These are phyloP conservation scores for Ulvella scutata DNA, from an alignment of 139 green algal species.

Conservation along the genomic window DNA sequence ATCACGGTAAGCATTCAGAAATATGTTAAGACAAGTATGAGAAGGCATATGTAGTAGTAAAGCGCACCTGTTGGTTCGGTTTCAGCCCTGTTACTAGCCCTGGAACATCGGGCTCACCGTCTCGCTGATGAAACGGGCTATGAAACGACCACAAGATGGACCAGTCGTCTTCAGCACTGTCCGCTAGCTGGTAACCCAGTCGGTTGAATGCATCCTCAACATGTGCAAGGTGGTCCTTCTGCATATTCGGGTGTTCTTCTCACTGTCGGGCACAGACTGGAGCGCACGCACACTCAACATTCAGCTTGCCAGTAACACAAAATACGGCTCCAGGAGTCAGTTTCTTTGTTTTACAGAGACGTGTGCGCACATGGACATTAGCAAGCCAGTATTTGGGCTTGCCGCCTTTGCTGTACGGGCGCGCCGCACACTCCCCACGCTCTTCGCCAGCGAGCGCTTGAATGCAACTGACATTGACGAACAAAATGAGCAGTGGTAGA, in stretches of 20 bases:
- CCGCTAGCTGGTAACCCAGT: slow-evolving; percentile 8
- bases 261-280: not conserved
- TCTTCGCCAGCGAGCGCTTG: too few species aligned
- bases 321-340: too few species aligned
- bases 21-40: not conserved
- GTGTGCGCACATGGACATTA: not conserved
- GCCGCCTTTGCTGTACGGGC: too few species aligned
- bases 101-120: slow-evolving; percentile 3
- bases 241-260: not conserved
- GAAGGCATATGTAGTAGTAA: not conserved
- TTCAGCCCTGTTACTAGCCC: not conserved
- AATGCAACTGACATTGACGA: too few species aligned
- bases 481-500: too few species aligned
- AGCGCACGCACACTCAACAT: not conserved
- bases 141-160: slow-evolving; percentile 14
- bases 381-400: slow-evolving; percentile 1
- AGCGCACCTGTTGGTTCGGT: slow-evolving; percentile 5
- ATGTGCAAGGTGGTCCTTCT: slow-evolving; percentile 9
- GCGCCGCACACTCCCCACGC: too few species aligned
- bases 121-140: slow-evolving; percentile 10
- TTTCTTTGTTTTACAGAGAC: too few species aligned
- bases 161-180: slow-evolving; percentile 12
- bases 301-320: not conserved
- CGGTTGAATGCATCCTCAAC: slow-evolving; percentile 7
- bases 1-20: not conserved